A percentile compares a stretch with the other conserved stretches of the same genome.
phyloP scores from a whole-genome alignment of 768 basidiomycete species.

The Tricholoma sp. region DNA sequence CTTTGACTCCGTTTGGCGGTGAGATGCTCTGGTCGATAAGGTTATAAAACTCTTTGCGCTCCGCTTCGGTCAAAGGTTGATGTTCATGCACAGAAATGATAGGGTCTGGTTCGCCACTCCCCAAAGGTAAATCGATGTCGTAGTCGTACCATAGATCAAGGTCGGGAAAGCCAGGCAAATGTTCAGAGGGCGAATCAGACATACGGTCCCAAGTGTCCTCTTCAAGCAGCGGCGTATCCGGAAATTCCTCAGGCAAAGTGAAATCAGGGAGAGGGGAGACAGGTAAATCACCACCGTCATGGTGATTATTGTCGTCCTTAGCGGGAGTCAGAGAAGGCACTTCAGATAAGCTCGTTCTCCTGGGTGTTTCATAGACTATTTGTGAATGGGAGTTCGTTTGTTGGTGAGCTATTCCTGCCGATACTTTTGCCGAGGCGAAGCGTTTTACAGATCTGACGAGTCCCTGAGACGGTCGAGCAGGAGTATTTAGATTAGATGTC shows the following conservation, averaged over 20 bases:
- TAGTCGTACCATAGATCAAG: background rate
- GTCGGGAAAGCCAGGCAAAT: conserved; percentile 10
- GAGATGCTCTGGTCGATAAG: conserved; percentile 45
- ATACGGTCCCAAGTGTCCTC: conserved; percentile 14
- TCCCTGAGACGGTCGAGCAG: background rate
- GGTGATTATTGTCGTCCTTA: background rate
- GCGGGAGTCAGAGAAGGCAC: background rate
- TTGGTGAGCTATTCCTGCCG: conserved; percentile 1
- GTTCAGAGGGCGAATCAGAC: conserved; percentile 12
- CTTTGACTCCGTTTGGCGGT: conserved; percentile 39
- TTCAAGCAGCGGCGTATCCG: conserved; percentile 11
- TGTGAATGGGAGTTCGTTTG: background rate
- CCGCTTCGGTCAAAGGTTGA: conserved; percentile 33
- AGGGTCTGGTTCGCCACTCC: conserved; percentile 11
- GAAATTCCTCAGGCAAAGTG: conserved; percentile 17
- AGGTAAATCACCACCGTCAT: background rate
- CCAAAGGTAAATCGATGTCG: background rate
- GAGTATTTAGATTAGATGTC: background rate
- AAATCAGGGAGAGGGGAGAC: conserved; percentile 22
- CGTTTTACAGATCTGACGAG: conserved; percentile 11
- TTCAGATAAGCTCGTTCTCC: background rate
- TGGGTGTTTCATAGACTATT: background rate
- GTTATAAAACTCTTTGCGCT: conserved; percentile 48
- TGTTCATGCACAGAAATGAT: conserved; percentile 22
- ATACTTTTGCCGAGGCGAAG: conserved; percentile 11